Conservation (phyloP, 805 yeast genomes). For the Saccharomycopsis selenospora region DNA sequence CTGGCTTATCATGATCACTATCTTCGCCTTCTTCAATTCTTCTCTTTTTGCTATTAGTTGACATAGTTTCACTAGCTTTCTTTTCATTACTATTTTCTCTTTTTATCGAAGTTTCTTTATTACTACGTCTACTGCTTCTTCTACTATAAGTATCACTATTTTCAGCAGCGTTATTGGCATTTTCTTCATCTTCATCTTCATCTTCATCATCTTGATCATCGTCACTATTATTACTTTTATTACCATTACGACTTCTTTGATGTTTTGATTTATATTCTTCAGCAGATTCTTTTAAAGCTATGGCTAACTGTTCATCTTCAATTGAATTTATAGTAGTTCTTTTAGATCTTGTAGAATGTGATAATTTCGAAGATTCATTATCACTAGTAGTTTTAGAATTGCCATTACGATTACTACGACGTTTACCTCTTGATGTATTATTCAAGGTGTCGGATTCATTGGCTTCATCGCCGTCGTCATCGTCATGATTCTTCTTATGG, state of each 20-base stretch:
- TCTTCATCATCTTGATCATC: conserved; percentile 8
- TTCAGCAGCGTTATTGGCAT: background rate
- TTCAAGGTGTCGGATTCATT: background rate
- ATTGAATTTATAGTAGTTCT: conserved; percentile 27
- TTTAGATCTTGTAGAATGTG: conserved; percentile 36
- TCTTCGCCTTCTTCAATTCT: background rate
- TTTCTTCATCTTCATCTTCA: background rate
- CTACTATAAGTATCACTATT: conserved; percentile 2
- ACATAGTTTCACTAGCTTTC: too few relatives aligned
- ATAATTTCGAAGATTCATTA: conserved; percentile 16
- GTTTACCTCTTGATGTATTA: background rate
- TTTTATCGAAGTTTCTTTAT: background rate
- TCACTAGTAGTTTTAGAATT: background rate
- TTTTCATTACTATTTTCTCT: background rate
- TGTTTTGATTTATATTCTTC: conserved; percentile 34
- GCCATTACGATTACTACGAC: background rate
- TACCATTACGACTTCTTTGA: conserved; percentile 22
- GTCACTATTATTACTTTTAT: conserved; percentile 18
- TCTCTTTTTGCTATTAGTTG: background rate
- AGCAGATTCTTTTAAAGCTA: conserved; percentile 52
- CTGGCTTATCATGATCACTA: background rate
- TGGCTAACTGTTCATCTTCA: conserved; percentile 20
- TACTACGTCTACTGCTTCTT: too few relatives aligned
- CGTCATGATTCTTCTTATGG: background rate
- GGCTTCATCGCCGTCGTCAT: background rate